Evolutionary conservation across 176 grass and related monocot species (phyloP).

Genomic region (Juncus effusus): DNA sequence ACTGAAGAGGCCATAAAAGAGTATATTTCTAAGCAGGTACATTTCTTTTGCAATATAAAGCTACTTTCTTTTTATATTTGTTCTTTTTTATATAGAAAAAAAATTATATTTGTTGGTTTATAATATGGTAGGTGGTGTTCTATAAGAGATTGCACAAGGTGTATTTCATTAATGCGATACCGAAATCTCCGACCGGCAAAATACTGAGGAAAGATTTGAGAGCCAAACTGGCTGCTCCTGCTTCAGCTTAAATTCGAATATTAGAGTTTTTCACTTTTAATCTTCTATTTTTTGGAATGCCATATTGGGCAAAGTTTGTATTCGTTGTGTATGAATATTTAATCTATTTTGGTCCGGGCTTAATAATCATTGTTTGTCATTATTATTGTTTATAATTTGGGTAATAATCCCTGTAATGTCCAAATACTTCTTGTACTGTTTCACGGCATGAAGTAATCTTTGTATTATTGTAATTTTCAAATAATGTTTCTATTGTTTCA

Average conservation of each 20-base stretch:
- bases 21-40: slow-evolving; percentile 66
- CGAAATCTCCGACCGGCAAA: slow-evolving; percentile 81
- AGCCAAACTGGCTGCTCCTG: slow-evolving; percentile 41
- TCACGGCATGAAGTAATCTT: too few species aligned
- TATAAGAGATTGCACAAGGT: slow-evolving; percentile 92
- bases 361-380: too few species aligned
- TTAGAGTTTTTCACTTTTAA: not conserved
- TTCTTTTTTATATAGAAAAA: not conserved
- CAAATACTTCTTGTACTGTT: too few species aligned
- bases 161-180: slow-evolving; percentile 72
- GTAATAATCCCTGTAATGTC: too few species aligned
- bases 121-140: slow-evolving; percentile 64
- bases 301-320: slow-evolving; percentile 13
- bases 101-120: not conserved
- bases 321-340: too few species aligned
- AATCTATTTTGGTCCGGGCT: too few species aligned
- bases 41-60: not conserved
- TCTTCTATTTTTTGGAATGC: not conserved
- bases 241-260: not conserved
- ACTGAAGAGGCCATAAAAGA: slow-evolving; percentile 73
- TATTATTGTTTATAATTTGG: too few species aligned
- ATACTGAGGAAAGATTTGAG: slow-evolving; percentile 84
- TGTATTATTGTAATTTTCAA: too few species aligned
- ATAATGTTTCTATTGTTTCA: too few species aligned
- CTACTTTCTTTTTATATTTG: too few species aligned